These are phyloP conservation scores for Canariomyces notabilis DNA, from an alignment of 2,329 filamentous ascomycete species.

Conservation along the genomic window DNA sequence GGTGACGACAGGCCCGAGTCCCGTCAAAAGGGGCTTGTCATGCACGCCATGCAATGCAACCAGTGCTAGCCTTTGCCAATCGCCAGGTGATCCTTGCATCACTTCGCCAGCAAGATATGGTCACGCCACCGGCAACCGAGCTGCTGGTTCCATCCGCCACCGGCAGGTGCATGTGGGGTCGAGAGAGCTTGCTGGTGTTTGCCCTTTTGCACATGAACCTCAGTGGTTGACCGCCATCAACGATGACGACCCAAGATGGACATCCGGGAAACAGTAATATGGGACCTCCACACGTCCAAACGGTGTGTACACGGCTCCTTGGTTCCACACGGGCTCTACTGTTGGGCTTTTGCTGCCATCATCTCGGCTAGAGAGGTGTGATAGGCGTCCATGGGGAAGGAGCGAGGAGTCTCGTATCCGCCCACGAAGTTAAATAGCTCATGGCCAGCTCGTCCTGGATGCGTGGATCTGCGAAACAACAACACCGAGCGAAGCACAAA, in stretches of 20 bases:
- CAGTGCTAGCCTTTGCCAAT: slow-evolving; percentile 7
- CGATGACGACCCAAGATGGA: slow-evolving; percentile 16
- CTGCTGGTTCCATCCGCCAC: slow-evolving; percentile 15
- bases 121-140: slow-evolving; percentile 15
- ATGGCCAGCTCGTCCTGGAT: background rate
- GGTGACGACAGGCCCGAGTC: slow-evolving; percentile 4
- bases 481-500: too few species aligned
- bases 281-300: slow-evolving; percentile 6
- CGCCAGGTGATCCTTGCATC: background rate
- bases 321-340: slow-evolving; percentile 15
- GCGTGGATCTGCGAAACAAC: background rate
- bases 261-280: slow-evolving; percentile 13
- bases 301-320: slow-evolving; percentile 10
- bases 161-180: slow-evolving; percentile 1
- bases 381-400: slow-evolving; percentile 2
- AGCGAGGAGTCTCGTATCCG: slow-evolving; percentile 5
- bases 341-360: slow-evolving; percentile 10
- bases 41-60: slow-evolving; percentile 16
- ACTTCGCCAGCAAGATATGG: slow-evolving; percentile 4
- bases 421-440: slow-evolving; percentile 13
- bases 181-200: background rate
- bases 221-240: slow-evolving; percentile 6
- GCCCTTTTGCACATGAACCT: slow-evolving; percentile 6
- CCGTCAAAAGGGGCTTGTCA: slow-evolving; percentile 2
- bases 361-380: background rate